phyloP scores from a whole-genome alignment of 2,329 filamentous ascomycete genomes.

The Pseudogymnoascus sp. region DNA sequence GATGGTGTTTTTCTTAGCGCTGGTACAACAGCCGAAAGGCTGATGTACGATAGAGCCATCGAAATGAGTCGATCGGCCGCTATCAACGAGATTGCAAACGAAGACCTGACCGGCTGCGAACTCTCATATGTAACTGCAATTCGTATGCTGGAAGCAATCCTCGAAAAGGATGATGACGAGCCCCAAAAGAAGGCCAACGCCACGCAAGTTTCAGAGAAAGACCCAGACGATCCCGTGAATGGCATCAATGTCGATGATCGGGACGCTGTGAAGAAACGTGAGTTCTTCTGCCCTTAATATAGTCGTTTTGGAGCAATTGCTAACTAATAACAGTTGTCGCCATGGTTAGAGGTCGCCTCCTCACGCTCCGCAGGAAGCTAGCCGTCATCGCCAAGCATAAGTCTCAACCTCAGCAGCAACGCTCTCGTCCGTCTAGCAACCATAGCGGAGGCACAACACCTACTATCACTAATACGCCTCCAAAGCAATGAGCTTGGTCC shows the following conservation, averaged over 20 bases:
- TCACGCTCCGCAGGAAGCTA: conserved; percentile 51
- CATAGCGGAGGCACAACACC: conserved; percentile 27
- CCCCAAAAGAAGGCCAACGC: conserved; percentile 32
- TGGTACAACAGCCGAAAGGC: conserved; percentile 86
- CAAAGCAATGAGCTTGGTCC: conserved; percentile 10
- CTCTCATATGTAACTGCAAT: conserved; percentile 90
- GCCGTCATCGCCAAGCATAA: conserved; percentile 47
- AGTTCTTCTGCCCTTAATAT: conserved; percentile 26
- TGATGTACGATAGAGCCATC: conserved; percentile 95
- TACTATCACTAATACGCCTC: conserved; percentile 26
- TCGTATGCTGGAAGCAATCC: conserved; percentile 85
- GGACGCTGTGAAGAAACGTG: conserved; percentile 65
- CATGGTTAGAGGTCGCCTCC: conserved; percentile 52
- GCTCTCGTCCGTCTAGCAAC: conserved; percentile 23
- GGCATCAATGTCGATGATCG: conserved; percentile 62
- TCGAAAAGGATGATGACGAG: conserved; percentile 69
- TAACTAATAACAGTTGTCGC: conserved; percentile 44
- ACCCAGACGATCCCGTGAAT: conserved; percentile 30
- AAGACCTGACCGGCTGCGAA: conserved; percentile 80
- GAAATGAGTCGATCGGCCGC: conserved; percentile 95
- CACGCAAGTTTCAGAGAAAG: neutral
- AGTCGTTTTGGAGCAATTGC: conserved; percentile 21
- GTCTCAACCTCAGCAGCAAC: conserved; percentile 21
- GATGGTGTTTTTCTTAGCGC: conserved; percentile 79
- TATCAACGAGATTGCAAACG: conserved; percentile 90